Conservation (phyloP, 2,329 filamentous ascomycete genomes). For the Cladosporium sphaerospermum region DNA sequence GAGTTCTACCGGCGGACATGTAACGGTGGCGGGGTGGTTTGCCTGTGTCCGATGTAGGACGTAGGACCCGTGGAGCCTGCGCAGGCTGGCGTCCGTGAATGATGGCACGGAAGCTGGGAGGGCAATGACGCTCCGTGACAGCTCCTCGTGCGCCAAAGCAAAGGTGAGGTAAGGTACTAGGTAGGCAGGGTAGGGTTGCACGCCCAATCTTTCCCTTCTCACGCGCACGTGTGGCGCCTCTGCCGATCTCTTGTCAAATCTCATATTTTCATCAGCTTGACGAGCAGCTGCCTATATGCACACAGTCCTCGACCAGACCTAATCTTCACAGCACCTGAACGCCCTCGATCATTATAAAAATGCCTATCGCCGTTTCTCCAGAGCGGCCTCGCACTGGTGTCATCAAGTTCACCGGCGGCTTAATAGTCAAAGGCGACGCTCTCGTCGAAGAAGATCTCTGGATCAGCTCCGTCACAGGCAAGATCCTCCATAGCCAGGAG, state of each 20-base stretch:
- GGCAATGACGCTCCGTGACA: too few species aligned
- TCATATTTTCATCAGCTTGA: not conserved
- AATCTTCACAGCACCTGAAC: too few species aligned
- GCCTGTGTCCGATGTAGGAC: too few species aligned
- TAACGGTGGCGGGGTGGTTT: too few species aligned
- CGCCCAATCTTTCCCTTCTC: not conserved
- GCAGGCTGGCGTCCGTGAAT: too few species aligned
- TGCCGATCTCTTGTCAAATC: not conserved
- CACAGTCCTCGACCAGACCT: too few species aligned
- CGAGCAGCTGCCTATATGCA: too few species aligned
- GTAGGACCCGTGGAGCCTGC: too few species aligned
- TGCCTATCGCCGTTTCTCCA: constrained; percentile 36
- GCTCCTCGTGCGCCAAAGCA: too few species aligned
- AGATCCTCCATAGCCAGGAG: constrained; percentile 66
- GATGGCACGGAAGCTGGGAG: too few species aligned
- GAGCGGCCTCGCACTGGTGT: constrained; percentile 47
- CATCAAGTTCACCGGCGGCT: constrained; percentile 62
- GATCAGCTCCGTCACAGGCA: constrained; percentile 75
- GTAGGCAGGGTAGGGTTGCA: not conserved
- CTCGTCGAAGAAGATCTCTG: constrained; percentile 78
- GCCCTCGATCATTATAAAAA: constrained; percentile 16
- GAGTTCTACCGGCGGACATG: too few species aligned
- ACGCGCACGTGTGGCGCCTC: not conserved
- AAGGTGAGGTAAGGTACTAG: not conserved
- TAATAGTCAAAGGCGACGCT: constrained; percentile 60